Percentiles rank a stretch among this genome's conserved stretches.
Conservation (phyloP, 2,329 filamentous ascomycete genomes). For the Cytospora piceae region DNA sequence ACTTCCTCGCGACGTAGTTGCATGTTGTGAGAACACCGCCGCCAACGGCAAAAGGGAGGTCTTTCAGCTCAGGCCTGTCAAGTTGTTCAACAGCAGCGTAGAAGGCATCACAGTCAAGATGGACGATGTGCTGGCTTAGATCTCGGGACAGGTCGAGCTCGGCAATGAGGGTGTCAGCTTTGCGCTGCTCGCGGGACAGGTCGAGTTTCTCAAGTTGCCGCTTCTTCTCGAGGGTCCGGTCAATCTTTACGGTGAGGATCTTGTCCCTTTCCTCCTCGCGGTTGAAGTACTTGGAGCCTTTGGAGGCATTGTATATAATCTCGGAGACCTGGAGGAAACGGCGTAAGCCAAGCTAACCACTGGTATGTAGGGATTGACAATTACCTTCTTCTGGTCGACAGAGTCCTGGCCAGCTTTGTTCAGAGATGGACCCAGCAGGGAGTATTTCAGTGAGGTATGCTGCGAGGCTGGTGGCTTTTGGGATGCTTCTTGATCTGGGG, state of each 20-base stretch:
- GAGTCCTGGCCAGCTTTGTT: slow-evolving; percentile 92
- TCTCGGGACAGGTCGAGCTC: slow-evolving; percentile 81
- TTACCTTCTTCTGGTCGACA: slow-evolving; percentile 86
- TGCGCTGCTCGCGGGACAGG: slow-evolving; percentile 70
- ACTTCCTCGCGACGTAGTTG: slow-evolving; percentile 90
- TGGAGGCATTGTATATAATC: slow-evolving; percentile 95
- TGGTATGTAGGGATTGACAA: slow-evolving; percentile 18
- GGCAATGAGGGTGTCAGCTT: slow-evolving; percentile 79
- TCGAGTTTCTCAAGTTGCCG: slow-evolving; percentile 75
- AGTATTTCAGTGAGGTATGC: slow-evolving; percentile 78
- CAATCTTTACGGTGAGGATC: slow-evolving; percentile 82
- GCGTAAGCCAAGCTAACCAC: neutral
- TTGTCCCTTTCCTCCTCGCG: slow-evolving; percentile 86
- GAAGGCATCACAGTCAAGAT: slow-evolving; percentile 97
- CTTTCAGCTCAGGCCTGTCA: slow-evolving; percentile 79
- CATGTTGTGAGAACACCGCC: slow-evolving; percentile 66
- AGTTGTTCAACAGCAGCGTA: slow-evolving; percentile 92
- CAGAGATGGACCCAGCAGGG: slow-evolving; percentile 84
- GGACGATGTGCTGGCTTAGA: slow-evolving; percentile 81
- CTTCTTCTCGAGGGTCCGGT: slow-evolving; percentile 76
- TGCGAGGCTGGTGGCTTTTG: slow-evolving; percentile 9
- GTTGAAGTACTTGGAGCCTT: slow-evolving; percentile 94
- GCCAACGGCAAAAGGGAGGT: slow-evolving; percentile 90
- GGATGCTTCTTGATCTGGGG: neutral
- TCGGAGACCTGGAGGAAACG: slow-evolving; percentile 71